Evolutionary conservation across 805 yeast genomes (phyloP).

Genomic region (Priceomyces castillae): DNA sequence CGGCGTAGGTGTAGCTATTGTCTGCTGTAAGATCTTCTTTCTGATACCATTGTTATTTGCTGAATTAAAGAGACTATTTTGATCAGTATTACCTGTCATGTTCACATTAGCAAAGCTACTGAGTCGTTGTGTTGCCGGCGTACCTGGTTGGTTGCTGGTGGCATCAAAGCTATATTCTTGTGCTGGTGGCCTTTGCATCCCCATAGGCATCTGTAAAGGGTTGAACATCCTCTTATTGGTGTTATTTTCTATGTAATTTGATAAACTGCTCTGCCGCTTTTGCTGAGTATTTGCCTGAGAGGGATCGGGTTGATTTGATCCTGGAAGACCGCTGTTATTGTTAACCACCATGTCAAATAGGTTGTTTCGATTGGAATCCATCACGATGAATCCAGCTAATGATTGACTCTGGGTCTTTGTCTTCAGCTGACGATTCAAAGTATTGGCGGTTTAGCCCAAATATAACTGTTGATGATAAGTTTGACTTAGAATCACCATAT

Average conservation of each 20-base stretch:
- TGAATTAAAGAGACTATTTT: not conserved
- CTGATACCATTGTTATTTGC: conserved; percentile 4
- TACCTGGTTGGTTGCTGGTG: conserved; percentile 1
- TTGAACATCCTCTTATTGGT: conserved; percentile 36
- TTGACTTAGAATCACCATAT: not conserved
- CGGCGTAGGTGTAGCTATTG: conserved; percentile 39
- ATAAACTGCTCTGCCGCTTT: conserved; percentile 41
- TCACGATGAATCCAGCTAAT: conserved; percentile 6
- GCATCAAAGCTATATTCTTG: conserved; percentile 1
- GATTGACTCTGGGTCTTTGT: not conserved
- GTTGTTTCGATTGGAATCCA: conserved; percentile 7
- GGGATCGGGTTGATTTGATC: conserved; percentile 10
- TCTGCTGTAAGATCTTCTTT: conserved; percentile 9
- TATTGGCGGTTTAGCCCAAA: not conserved
- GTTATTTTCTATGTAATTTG: conserved; percentile 29
- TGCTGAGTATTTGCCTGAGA: conserved; percentile 21
- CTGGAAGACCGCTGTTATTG: conserved; percentile 1
- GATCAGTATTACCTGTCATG: not conserved
- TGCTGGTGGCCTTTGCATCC: conserved; percentile 7
- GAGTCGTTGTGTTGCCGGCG: conserved; percentile 9
- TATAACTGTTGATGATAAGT: not conserved
- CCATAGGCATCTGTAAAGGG: conserved; percentile 15
- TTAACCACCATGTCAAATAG: conserved; percentile 9
- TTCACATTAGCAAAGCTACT: conserved; percentile 7
- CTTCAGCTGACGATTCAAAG: conserved; percentile 2